Base-by-base conservation (phyloP, 129 eudicot genomes). In the Cynara cardunculus region DNA sequence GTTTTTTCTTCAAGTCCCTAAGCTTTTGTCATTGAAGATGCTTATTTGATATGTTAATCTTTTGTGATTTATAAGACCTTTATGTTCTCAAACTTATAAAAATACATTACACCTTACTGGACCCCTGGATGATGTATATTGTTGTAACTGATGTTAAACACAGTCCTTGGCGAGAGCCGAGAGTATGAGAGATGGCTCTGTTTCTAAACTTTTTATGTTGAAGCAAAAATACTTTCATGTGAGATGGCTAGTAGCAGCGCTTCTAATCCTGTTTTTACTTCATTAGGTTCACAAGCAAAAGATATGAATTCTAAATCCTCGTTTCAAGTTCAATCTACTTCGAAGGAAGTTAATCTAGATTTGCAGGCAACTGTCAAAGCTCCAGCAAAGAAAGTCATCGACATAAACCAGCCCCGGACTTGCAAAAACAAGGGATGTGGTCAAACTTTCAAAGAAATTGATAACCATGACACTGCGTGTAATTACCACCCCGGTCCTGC, bases 401-500 rank as follows among this genome's bases (percentile, higher is more conserved):
- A 81, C 79, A 87, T 95, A 84, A 92, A 95, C 78, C 81, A 92
- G 87, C 99, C 97, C 14, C 99, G 90, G 69, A 86, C 68, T 16
- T 95, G 99, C 84, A 95, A 87, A 84, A 95, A 95, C 78, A 92
- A 92, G 79, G 97, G 99, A 49, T 95, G 99, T 81, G 99, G 99
- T 74, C 86, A 92, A 83, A 92, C 93, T 27, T 95, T 92, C 19
- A 95, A 87, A 80, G 99, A 95, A 80, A 90, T 82, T 30, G 93
- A 90, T 84, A 95, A 95, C 81, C 97, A 95, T 71, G 97, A 95
- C 19, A 70, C 87, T 22, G 99, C 99, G 7, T 95, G 99, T 86
- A 92, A 71, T 86, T 86, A 92, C 83, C 99, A 95, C 67, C 99
- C 99, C 11, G 99, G 99, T 26, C 99, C 97, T 39, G 94, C 99